Conservation (phyloP, 306 rosid species). For the Dalbergia oliveri region DNA sequence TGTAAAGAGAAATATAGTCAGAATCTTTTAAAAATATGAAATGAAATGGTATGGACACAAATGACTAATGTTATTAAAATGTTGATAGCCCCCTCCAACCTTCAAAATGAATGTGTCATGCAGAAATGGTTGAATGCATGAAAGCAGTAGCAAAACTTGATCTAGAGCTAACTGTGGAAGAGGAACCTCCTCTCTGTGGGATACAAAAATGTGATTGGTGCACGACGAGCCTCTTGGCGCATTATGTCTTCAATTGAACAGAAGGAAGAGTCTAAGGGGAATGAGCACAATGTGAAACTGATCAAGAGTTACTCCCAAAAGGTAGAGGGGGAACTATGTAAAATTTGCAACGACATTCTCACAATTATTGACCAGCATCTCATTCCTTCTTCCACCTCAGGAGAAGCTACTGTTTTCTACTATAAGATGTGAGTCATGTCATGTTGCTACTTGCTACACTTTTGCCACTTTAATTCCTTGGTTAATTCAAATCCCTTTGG, state of each 20-base stretch:
- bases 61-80: background rate
- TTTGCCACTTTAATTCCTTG: background rate
- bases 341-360: slow-evolving; percentile 87
- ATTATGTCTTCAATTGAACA: slow-evolving; percentile 98
- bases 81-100: slow-evolving; percentile 15
- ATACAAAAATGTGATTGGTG: slow-evolving; percentile 93
- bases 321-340: slow-evolving; percentile 88
- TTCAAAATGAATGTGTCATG: slow-evolving; percentile 16
- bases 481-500: slow-evolving; percentile 11
- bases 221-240: slow-evolving; percentile 95
- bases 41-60: no score
- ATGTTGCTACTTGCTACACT: background rate
- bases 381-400: slow-evolving; percentile 74
- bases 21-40: no score
- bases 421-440: slow-evolving; percentile 78
- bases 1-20: no score
- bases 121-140: slow-evolving; percentile 98
- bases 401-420: slow-evolving; percentile 96
- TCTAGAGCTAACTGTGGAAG: slow-evolving; percentile 88
- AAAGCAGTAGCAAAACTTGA: slow-evolving; percentile 87
- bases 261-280: slow-evolving; percentile 90
- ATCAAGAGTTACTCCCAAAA: slow-evolving; percentile 80
- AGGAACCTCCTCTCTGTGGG: slow-evolving; percentile 98
- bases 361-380: slow-evolving; percentile 82
- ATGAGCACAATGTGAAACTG: slow-evolving; percentile 77